These are phyloP conservation scores for Candida albicans DNA, from an alignment of 1,139 yeast species.

Conservation along the genomic window DNA sequence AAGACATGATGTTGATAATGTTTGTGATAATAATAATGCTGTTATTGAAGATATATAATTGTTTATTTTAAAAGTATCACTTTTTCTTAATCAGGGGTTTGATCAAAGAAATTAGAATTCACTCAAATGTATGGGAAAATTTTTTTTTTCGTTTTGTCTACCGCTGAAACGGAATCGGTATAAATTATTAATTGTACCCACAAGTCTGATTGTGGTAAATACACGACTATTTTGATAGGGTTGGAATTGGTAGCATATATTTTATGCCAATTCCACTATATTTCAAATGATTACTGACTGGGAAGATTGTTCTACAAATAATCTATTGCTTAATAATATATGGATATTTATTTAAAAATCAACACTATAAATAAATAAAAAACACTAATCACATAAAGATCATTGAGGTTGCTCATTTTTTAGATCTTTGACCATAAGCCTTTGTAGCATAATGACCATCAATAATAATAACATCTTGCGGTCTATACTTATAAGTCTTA, in stretches of 20 bases:
- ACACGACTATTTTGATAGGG: no score
- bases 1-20: slow-evolving; percentile 6
- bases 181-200: no score
- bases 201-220: no score
- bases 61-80: no score
- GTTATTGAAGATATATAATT: background rate
- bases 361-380: background rate
- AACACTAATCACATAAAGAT: background rate
- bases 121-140: background rate
- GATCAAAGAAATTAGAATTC: background rate
- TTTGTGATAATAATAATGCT: background rate
- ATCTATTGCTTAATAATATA: background rate
- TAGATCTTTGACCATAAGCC: slow-evolving; percentile 37
- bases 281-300: no score
- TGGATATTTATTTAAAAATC: slow-evolving; percentile 1
- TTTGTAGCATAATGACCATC: slow-evolving; percentile 74
- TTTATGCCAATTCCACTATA: no score
- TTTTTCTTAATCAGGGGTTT: background rate
- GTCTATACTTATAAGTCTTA: slow-evolving; percentile 64
- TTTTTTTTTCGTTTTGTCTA: no score
- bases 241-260: no score
- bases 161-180: no score
- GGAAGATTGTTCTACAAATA: no score
- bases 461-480: slow-evolving; percentile 70
- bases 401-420: background rate